Evolutionary conservation across 2,329 filamentous ascomycete genomes (phyloP).

Genomic region (Gaeumannomyces sp.): DNA sequence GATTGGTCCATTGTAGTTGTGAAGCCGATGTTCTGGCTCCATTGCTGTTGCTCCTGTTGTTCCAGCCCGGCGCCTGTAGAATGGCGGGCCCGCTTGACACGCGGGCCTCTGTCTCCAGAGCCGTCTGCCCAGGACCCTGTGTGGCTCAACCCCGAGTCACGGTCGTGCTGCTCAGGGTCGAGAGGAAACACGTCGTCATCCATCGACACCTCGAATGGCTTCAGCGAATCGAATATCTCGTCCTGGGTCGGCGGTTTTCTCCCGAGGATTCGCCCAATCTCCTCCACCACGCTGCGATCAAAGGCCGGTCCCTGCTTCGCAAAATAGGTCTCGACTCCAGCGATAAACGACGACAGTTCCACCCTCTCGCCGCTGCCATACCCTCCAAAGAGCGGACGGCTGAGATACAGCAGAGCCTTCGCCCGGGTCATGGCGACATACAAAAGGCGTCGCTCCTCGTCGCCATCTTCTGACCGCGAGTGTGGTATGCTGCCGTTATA

Average conservation of each 20-base stretch:
- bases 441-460: conserved; percentile 81
- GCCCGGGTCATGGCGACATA: conserved; percentile 98
- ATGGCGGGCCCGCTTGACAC: conserved; percentile 12
- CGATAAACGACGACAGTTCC: conserved; percentile 67
- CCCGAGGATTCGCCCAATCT: conserved; percentile 65
- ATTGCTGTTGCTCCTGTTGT: conserved; percentile 35
- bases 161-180: conserved; percentile 45
- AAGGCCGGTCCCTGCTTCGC: conserved; percentile 64
- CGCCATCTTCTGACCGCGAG: conserved; percentile 72
- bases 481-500: conserved; percentile 91
- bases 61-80: conserved; percentile 23
- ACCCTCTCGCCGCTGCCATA: conserved; percentile 50
- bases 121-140: conserved; percentile 5
- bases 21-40: conserved; percentile 11
- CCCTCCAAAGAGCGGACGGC: conserved; percentile 65
- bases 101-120: background rate
- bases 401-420: conserved; percentile 78
- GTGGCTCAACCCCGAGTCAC: conserved; percentile 19
- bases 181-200: conserved; percentile 66
- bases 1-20: conserved; percentile 57
- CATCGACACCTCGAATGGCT: conserved; percentile 46
- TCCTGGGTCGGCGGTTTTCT: conserved; percentile 52
- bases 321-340: conserved; percentile 43
- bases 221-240: conserved; percentile 41
- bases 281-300: conserved; percentile 52